Base-by-base conservation (phyloP, 2,329 filamentous ascomycete species). In the Colletotrichum karsti region DNA sequence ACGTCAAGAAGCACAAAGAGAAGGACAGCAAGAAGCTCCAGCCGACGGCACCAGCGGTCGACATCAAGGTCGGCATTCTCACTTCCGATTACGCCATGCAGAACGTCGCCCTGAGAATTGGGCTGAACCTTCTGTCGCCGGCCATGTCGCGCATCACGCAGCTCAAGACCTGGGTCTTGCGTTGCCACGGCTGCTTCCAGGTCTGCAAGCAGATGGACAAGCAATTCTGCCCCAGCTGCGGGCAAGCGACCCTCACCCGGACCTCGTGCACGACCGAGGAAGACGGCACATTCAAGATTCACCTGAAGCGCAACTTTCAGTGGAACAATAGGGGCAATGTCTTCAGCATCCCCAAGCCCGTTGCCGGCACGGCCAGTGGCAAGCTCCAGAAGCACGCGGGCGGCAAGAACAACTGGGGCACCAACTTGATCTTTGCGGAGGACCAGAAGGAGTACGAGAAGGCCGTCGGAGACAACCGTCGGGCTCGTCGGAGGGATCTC, bases 41-140 rank as follows among this genome's bases (percentile, higher is more conserved):
- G 35, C 72, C 72, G 24, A 70, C 67, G n/a, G 72, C 81, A 6
- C 79, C 83, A 2, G 78, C 83, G 20, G 88, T 88, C 69, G 89
- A 88, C 12, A 91, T 98, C 73, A 91, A 97, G 79, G 93, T 93
- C 15, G 95, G 94, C n/a, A 91, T 95, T 48, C 91, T 98, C 76
- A 98, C 96, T 1, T 94, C 92, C 63, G 96, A 99, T 83, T 98
- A 93, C 81, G 95, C 96, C 62, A 97, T 99, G 93, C 95, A 98
- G 82, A 98, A 98, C 78, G 94, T 98, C 7, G 88, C 96, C 2
- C 87, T 99, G 5, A 93, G 97, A 73, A 97, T 98, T 84, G 97
- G 98, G 82, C 88, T 99, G 59, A 93, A 96, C 77, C 89, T 98
- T 10, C 87, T 98, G 66, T 94, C 95, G 0, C 88, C 93, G 0